Evolutionary conservation across 805 yeast species (phyloP).

Genomic region (Ogataea thermomethanolica): DNA sequence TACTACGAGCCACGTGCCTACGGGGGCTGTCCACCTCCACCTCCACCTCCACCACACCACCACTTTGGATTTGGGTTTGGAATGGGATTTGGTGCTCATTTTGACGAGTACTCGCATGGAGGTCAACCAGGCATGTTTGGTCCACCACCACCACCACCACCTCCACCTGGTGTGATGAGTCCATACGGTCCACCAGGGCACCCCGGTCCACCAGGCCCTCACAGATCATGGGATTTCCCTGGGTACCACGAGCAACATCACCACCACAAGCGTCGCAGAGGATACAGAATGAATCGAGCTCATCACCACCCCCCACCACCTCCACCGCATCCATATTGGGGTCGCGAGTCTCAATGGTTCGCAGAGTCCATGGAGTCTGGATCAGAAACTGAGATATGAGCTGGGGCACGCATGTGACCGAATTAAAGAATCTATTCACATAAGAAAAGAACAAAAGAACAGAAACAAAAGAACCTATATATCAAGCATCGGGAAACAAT

Average conservation of each 20-base stretch:
- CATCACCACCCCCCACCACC: neutral
- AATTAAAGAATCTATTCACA: no score
- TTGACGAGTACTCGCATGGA: no score
- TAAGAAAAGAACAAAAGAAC: neutral
- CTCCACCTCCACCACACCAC: neutral
- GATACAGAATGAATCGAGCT: no score
- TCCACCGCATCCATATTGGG: neutral
- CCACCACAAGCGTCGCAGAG: no score
- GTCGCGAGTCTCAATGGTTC: neutral
- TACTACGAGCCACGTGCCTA: neutral
- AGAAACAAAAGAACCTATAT: neutral
- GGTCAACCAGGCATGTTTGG: neutral
- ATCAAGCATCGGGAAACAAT: neutral
- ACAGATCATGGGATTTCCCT: no score
- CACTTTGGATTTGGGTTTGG: neutral
- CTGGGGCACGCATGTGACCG: no score
- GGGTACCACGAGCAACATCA: no score
- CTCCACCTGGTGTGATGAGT: neutral
- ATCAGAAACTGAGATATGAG: conserved; percentile 3
- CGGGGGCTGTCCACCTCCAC: conserved; percentile 1
- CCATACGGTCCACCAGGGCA: no score
- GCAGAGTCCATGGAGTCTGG: conserved; percentile 1
- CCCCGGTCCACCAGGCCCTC: no score
- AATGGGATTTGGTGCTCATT: neutral
- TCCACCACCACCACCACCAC: neutral